Percentiles rank a stretch among this genome's conserved stretches.
These are phyloP conservation scores for Citrus australasica DNA, from an alignment of 345 rosid species.

Conservation along the genomic window DNA sequence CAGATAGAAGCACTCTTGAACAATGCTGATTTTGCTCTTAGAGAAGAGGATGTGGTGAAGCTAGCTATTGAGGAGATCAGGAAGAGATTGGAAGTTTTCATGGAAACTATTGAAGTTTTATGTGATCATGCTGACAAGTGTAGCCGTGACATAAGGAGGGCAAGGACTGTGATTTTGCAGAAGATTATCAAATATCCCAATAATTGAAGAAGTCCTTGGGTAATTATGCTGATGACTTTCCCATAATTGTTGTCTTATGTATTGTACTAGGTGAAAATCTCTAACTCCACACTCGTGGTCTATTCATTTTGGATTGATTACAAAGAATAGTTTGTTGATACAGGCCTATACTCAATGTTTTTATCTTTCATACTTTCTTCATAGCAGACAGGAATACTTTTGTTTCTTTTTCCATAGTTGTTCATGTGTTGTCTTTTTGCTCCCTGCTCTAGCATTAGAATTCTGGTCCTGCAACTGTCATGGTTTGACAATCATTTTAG, in stretches of 20 bases:
- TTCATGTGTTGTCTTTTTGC: neutral
- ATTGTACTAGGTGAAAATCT: neutral
- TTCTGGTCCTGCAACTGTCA: neutral
- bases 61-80: constrained; percentile 77
- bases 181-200: constrained; percentile 50
- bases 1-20: constrained; percentile 53
- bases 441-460: neutral
- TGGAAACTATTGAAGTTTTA: constrained; percentile 56
- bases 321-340: constrained; percentile 2
- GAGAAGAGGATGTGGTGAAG: constrained; percentile 51
- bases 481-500: neutral
- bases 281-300: neutral
- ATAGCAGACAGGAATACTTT: neutral
- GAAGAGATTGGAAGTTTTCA: constrained; percentile 59
- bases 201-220: constrained; percentile 28
- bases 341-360: neutral
- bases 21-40: constrained; percentile 47
- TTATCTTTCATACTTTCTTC: neutral
- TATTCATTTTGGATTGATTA: neutral
- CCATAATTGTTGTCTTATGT: neutral
- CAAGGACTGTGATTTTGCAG: constrained; percentile 67
- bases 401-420: neutral
- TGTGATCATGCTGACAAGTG: constrained; percentile 60
- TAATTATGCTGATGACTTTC: constrained; percentile 9
- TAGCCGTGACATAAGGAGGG: constrained; percentile 61